Percentiles rank a stretch among this genome's conserved stretches.
Conservation (phyloP, 345 rosid genomes). For the Microcos paniculata region DNA sequence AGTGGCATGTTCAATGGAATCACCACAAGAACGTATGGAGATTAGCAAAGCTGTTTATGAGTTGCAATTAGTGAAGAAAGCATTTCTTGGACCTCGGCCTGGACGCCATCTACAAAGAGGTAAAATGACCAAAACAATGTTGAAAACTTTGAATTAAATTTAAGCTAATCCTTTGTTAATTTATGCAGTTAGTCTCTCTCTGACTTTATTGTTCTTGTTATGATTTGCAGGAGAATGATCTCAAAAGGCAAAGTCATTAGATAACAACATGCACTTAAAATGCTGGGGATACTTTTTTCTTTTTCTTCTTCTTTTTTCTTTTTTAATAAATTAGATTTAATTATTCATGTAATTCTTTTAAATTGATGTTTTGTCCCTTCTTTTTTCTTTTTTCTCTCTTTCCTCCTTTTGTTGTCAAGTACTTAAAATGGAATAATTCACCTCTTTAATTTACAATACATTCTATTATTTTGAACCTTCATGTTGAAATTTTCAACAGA, state of each 20-base stretch:
- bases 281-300: neutral
- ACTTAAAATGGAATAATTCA: no score
- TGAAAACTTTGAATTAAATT: no score
- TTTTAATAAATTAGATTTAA: neutral
- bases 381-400: no score
- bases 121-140: neutral
- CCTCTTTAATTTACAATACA: no score
- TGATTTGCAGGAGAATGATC: neutral
- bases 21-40: constrained; percentile 4
- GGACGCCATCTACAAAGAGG: neutral
- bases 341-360: neutral
- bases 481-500: no score
- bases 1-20: constrained; percentile 19
- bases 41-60: neutral
- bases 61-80: neutral
- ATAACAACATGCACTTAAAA: neutral
- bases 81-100: neutral
- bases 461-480: no score
- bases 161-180: neutral
- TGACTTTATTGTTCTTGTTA: neutral
- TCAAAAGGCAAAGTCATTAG: neutral
- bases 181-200: neutral
- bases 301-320: neutral
- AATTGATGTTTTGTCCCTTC: no score
- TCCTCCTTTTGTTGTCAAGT: no score